Conservation (phyloP, 805 yeast genomes). For the Scheffersomyces spartinae region DNA sequence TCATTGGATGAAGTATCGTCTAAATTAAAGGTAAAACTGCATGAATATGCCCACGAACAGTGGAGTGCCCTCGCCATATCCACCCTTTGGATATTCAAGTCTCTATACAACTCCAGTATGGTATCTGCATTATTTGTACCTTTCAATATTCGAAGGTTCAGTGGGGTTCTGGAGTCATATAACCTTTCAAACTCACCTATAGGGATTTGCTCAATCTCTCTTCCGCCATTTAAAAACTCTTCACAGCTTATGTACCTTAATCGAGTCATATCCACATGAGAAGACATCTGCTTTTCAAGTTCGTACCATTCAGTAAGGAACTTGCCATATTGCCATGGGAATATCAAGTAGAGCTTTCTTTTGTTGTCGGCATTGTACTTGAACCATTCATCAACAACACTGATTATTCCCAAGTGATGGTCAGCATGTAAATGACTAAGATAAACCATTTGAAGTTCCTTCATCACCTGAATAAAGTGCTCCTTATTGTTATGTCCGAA, state of each 20-base stretch:
- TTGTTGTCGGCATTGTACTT: constrained; percentile 18
- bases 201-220: constrained; percentile 16
- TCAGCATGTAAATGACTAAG: constrained; percentile 94
- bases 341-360: constrained; percentile 41
- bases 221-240: constrained; percentile 30
- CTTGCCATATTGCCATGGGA: constrained; percentile 63
- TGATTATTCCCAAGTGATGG: constrained; percentile 79
- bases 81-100: constrained; percentile 32
- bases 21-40: constrained; percentile 44
- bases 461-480: constrained; percentile 29
- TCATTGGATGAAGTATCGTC: constrained; percentile 7
- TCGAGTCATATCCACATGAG: constrained; percentile 22
- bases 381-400: constrained; percentile 63
- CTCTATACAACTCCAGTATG: constrained; percentile 25
- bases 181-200: constrained; percentile 22
- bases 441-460: constrained; percentile 54
- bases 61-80: constrained; percentile 71
- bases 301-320: constrained; percentile 62
- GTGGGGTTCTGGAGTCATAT: constrained; percentile 10
- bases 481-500: constrained; percentile 36
- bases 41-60: constrained; percentile 67
- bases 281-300: constrained; percentile 25
- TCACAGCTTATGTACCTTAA: constrained; percentile 51
- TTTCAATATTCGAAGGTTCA: constrained; percentile 11
- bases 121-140: constrained; percentile 10